Conservation (phyloP, 495 filamentous ascomycete genomes). For the Margaritispora aquatica region DNA sequence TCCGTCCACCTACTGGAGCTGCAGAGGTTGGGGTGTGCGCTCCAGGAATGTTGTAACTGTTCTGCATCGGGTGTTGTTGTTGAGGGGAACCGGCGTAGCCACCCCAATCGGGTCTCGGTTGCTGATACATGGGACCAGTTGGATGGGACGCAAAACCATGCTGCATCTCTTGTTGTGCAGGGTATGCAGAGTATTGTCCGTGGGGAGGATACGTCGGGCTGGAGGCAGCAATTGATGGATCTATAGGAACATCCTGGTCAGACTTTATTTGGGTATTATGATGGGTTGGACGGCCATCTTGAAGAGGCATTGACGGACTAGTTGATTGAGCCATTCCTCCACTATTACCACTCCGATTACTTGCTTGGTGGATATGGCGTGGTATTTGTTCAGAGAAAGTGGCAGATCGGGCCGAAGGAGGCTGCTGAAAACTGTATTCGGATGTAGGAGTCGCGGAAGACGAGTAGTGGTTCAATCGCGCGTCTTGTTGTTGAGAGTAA, state of each 20-base stretch:
- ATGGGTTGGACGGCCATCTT: slow-evolving; percentile 67
- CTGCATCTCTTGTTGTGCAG: slow-evolving; percentile 77
- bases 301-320: slow-evolving; percentile 88
- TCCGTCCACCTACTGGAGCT: slow-evolving; percentile 49
- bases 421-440: slow-evolving; percentile 80
- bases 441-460: slow-evolving; percentile 79
- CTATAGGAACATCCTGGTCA: slow-evolving; percentile 97
- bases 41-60: slow-evolving; percentile 54
- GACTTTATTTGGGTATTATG: slow-evolving; percentile 69
- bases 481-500: slow-evolving; percentile 68
- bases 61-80: slow-evolving; percentile 51
- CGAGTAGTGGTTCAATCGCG: slow-evolving; percentile 62
- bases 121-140: slow-evolving; percentile 53
- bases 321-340: slow-evolving; percentile 95
- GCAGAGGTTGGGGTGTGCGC: slow-evolving; percentile 50
- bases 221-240: slow-evolving; percentile 91
- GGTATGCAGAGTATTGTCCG: slow-evolving; percentile 73
- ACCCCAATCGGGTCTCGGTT: slow-evolving; percentile 73
- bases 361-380: slow-evolving; percentile 65
- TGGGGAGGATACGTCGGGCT: slow-evolving; percentile 84
- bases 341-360: slow-evolving; percentile 66
- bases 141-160: slow-evolving; percentile 57
- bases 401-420: slow-evolving; percentile 70
- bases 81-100: slow-evolving; percentile 62
- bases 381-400: slow-evolving; percentile 72